Evolutionary conservation across 768 basidiomycete species (phyloP), one percentile per base, ranked within the genome.

Genomic region (Podaxis sp.): DNA sequence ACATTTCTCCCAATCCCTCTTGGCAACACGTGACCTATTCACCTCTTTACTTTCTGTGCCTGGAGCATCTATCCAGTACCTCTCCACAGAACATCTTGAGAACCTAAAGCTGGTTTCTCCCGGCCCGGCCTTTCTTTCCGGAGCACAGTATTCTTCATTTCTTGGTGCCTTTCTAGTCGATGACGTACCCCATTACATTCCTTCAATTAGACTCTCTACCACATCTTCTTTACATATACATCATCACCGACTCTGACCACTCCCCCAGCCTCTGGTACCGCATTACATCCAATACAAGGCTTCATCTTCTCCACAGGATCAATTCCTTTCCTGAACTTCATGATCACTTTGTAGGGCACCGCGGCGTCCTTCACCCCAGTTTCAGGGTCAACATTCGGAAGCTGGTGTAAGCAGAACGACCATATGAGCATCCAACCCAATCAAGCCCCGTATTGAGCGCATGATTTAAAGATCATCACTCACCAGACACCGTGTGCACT

Each of bases 401-500:
- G 72, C 90, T 93, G 63, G 15, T 19, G 49, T 46, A 39, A 62
- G 61, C 64, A 59, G 51, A 38, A 13, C 15, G 48, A 13, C 44
- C 36, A 48, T 57, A 52, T 61, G 54, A 28, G 30, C 42, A 49
- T 51, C 17, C 39, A 40, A 28, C 22, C 30, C 26, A 52, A 46
- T 61, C 51, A 60, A 30, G 24, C 36, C 26, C 24, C 22, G 2
- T 33, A 33, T 8, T 5, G 59, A 60, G 44, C 61, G 36, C 38
- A 39, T 42, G 4, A 48, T 56, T 13, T 42, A n/a, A 39, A 38
- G 46, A 13, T 11, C 9, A 61, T 38, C 33, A 72, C 84, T 72
- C 71, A 92, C 91, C 78, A 90, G 73, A 73, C 91, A 93, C 55
- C 91, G 84, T 38, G 83, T 71, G 70, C 90, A 92, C 63, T 85